Percentiles rank a stretch among this genome's conserved stretches.
These are phyloP conservation scores for Penstemon davidsonii DNA, from an alignment of 257 asterid genomes.

Conservation along the genomic window DNA sequence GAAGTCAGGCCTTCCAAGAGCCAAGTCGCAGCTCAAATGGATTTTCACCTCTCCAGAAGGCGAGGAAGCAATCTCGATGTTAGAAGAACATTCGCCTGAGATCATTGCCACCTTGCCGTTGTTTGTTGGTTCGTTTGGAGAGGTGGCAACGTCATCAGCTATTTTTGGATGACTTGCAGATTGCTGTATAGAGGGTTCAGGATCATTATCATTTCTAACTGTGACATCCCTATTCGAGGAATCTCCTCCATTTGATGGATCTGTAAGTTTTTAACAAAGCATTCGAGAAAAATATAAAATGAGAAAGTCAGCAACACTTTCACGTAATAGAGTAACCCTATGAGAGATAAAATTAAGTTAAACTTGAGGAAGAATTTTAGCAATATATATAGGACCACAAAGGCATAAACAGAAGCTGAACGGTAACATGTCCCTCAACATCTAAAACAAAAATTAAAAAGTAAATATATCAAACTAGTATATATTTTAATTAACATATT, in stretches of 20 bases:
- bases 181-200: slow-evolving; percentile 30
- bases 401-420: not conserved
- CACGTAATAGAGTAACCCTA: slow-evolving; percentile 18
- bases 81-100: slow-evolving; percentile 34
- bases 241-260: slow-evolving; percentile 36
- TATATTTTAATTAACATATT: not conserved
- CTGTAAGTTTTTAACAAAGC: slow-evolving; percentile 39
- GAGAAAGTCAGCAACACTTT: slow-evolving; percentile 22
- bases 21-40: slow-evolving; percentile 40
- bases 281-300: slow-evolving; percentile 12
- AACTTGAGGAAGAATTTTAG: slow-evolving; percentile 14
- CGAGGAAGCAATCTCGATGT: slow-evolving; percentile 58
- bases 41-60: slow-evolving; percentile 59
- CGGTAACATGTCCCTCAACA: not conserved
- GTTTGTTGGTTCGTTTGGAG: slow-evolving; percentile 33
- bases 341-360: slow-evolving; percentile 10
- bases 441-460: slow-evolving; percentile 7
- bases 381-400: slow-evolving; percentile 16
- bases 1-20: slow-evolving; percentile 39
- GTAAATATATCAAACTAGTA: slow-evolving; percentile 3
- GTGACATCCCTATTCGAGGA: slow-evolving; percentile 30
- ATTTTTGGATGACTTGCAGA: slow-evolving; percentile 29
- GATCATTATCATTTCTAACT: slow-evolving; percentile 27
- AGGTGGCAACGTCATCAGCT: slow-evolving; percentile 16
- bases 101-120: slow-evolving; percentile 27